A percentile compares a stretch with the other conserved stretches of the same genome.
These are phyloP conservation scores for Pulveroboletus sp. DNA, from an alignment of 768 basidiomycete species.

Conservation along the genomic window DNA sequence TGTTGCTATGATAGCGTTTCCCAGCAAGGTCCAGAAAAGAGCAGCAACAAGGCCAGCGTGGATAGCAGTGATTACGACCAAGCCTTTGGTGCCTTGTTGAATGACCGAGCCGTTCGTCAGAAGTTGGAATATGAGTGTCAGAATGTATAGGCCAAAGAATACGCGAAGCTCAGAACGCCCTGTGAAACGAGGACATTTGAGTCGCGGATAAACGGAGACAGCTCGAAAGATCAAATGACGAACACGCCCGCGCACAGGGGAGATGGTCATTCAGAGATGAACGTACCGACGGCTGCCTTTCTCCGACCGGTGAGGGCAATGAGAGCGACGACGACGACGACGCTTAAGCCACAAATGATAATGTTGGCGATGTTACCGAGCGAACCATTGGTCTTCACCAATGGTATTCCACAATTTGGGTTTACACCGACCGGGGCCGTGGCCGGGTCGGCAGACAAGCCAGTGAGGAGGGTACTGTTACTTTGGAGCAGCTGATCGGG, in stretches of 20 bases:
- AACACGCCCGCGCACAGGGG: neutral
- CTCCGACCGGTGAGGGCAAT: slow-evolving; percentile 56
- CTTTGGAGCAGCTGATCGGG: slow-evolving; percentile 38
- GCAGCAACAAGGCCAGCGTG: slow-evolving; percentile 75
- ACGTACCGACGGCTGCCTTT: slow-evolving; percentile 84
- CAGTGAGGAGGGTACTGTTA: slow-evolving; percentile 33
- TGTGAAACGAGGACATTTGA: slow-evolving; percentile 21
- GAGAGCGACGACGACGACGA: slow-evolving; percentile 55
- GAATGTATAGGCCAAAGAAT: slow-evolving; percentile 60
- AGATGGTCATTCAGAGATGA: neutral
- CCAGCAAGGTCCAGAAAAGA: slow-evolving; percentile 76
- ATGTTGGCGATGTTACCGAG: slow-evolving; percentile 87
- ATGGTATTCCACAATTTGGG: slow-evolving; percentile 71
- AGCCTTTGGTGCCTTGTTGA: slow-evolving; percentile 65
- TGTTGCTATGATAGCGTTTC: slow-evolving; percentile 73
- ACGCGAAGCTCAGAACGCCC: slow-evolving; percentile 67
- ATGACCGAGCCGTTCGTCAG: slow-evolving; percentile 77
- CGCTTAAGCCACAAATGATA: slow-evolving; percentile 69
- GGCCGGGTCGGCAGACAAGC: slow-evolving; percentile 38
- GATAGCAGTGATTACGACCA: slow-evolving; percentile 69
- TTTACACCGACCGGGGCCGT: slow-evolving; percentile 81
- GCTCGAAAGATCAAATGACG: neutral
- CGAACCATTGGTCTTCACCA: slow-evolving; percentile 50
- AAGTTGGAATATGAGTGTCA: slow-evolving; percentile 76
- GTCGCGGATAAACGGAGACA: neutral